Base-by-base conservation (phyloP, 2,329 filamentous ascomycete genomes). In the Akanthomyces uredinophilus region DNA sequence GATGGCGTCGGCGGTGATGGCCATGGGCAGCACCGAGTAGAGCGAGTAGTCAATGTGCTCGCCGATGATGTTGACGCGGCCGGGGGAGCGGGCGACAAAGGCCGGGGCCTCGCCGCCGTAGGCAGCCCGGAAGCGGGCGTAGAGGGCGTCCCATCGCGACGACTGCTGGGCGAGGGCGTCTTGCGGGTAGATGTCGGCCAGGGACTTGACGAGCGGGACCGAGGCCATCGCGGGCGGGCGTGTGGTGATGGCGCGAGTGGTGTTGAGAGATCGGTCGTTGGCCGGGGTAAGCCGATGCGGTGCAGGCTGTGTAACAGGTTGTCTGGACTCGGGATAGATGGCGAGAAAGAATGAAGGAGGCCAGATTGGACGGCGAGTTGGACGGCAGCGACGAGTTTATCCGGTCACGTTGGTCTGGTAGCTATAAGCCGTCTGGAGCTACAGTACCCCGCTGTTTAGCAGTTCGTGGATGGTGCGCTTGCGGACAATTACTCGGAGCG, bases 1-100 rank as follows among this genome's bases (percentile, higher is more conserved):
- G 64, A 99, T 83, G 62, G 92, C 89, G 75, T 99, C 95, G 65
- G 92, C 90, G 6, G 90, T 92, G 67, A 98, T 92, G 65, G 94
- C 95, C 87, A 97, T 97, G 58, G 95, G 95, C 27, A 99, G 83
- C 64, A 97, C 93, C 68, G 95, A 88, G 80, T 98, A 99, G 22
- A 99, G 85, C 16, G 92, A 96, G 79, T 99, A 99, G 79, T 99
- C 95, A 71, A 99, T 96, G 79, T 99, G 95, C 82, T 99, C 95
- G 75, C 95, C 95, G 73, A 99, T 97, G 71, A 99, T 95, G 79
- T 98, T 98, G 67, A 99, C 95, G 67, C 95, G 86, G 64, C 95
- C 95, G 1, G 95, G 95, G 61, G 93, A 96, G 65, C 95, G 88
- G 11, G 94, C 86, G 22, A 98, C 86, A 70, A 96, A 97, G 63